These are phyloP conservation scores for Yamadazyma takamatsuzukensis DNA, from an alignment of 805 yeast species.

Conservation along the genomic window DNA sequence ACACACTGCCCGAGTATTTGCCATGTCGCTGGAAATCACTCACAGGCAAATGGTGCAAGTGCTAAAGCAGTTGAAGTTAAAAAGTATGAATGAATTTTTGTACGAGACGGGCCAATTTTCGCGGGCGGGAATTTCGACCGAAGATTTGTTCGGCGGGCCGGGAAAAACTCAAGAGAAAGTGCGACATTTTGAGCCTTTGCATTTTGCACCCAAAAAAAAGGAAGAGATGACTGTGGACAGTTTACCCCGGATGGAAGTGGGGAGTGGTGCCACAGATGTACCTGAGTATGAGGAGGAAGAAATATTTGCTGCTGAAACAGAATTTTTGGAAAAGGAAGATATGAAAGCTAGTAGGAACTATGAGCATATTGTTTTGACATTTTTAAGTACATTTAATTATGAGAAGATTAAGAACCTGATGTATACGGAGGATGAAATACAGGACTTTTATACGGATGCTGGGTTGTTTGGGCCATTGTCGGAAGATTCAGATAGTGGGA, in stretches of 20 bases:
- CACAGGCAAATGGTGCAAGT: too few species aligned
- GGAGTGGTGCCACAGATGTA: too few species aligned
- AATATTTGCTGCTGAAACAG: conserved; percentile 9
- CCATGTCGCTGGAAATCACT: conserved; percentile 1
- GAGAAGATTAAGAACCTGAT: conserved; percentile 4
- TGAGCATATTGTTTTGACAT: conserved; percentile 18
- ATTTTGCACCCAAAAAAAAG: background rate
- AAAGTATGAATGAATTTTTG: conserved; percentile 1
- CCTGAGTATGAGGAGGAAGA: conserved; percentile 11
- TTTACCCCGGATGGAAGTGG: conserved; percentile 5
- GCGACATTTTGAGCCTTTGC: conserved; percentile 2
- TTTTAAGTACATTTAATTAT: conserved; percentile 11
- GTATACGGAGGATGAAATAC: conserved; percentile 9
- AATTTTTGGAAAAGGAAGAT: conserved; percentile 13
- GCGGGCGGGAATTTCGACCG: conserved; percentile 3
- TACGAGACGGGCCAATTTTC: conserved; percentile 2
- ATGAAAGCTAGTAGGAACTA: conserved; percentile 10
- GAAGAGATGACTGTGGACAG: conserved; percentile 4
- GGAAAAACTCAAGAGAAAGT: background rate
- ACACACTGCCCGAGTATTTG: too few species aligned
- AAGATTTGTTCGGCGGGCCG: conserved; percentile 1
- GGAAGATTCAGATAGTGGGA: background rate
- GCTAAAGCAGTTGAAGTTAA: too few species aligned
- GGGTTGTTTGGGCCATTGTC: too few species aligned
- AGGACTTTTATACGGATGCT: too few species aligned